These are phyloP conservation scores for Carex parvula DNA, from an alignment of 176 grass and related monocot species.

Conservation along the genomic window DNA sequence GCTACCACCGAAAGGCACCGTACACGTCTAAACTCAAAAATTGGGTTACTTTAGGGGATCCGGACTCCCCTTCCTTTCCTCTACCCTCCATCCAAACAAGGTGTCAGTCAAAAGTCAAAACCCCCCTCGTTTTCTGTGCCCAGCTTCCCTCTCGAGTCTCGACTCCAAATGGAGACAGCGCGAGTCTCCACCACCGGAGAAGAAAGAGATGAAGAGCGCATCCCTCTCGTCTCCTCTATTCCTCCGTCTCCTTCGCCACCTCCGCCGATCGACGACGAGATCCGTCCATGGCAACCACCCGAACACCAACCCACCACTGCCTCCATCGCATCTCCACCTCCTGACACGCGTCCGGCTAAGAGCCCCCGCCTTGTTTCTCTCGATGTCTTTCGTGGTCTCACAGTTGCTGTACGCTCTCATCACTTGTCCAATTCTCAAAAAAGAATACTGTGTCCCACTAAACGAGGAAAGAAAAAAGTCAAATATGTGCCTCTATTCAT, in stretches of 20 bases:
- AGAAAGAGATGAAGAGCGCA: slow-evolving; percentile 27
- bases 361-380: slow-evolving; percentile 59
- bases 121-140: not conserved
- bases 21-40: too few relatives aligned
- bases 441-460: too few relatives aligned
- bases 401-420: slow-evolving; percentile 48
- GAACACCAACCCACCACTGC: not conserved
- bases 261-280: slow-evolving; percentile 32
- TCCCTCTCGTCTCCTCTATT: slow-evolving; percentile 27
- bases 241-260: not conserved
- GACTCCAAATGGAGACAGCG: slow-evolving; percentile 31
- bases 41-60: too few relatives aligned
- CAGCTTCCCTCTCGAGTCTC: too few relatives aligned
- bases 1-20: too few relatives aligned
- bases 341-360: slow-evolving; percentile 32
- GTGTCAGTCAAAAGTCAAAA: not conserved
- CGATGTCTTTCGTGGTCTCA: slow-evolving; percentile 93
- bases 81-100: too few relatives aligned
- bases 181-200: slow-evolving; percentile 35
- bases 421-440: not conserved
- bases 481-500: too few relatives aligned
- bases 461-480: too few relatives aligned
- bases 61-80: too few relatives aligned
- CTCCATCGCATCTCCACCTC: slow-evolving; percentile 1
- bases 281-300: slow-evolving; percentile 35